A percentile compares a stretch with the other conserved stretches of the same genome.
These are phyloP conservation scores for Termitomyces sp. DNA, from an alignment of 768 basidiomycete genomes.

Conservation along the genomic window DNA sequence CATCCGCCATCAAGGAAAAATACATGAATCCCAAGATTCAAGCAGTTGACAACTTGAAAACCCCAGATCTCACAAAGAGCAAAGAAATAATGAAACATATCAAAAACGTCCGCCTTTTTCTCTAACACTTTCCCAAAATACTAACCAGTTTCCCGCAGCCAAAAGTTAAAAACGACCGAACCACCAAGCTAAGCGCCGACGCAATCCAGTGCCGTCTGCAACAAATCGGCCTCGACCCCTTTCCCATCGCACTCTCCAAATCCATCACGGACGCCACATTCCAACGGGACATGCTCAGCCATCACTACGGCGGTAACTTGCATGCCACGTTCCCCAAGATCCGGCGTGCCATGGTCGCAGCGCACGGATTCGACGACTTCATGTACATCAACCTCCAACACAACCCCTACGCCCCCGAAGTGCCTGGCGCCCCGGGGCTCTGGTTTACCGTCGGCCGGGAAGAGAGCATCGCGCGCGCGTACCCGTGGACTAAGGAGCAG, in stretches of 20 bases:
- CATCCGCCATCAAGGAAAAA: neutral
- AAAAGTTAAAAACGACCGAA: neutral
- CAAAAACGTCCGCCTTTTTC: neutral
- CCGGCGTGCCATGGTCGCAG: constrained; percentile 7
- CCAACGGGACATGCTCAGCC: constrained; percentile 22
- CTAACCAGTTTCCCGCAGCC: neutral
- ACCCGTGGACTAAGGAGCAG: neutral
- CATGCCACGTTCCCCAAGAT: constrained; percentile 23
- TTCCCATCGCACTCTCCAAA: constrained; percentile 19
- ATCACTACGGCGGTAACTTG: constrained; percentile 27
- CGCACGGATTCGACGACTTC: constrained; percentile 26
- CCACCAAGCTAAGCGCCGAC: neutral
- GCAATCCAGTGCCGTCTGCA: constrained; percentile 8
- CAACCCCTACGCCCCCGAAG: constrained; percentile 29
- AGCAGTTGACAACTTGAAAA: neutral
- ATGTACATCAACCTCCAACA: constrained; percentile 25
- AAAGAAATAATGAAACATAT: neutral
- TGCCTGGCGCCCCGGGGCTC: constrained; percentile 28
- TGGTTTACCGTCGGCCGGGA: constrained; percentile 15
- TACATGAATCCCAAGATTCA: neutral
- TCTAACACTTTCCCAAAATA: neutral
- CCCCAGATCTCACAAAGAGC: neutral
- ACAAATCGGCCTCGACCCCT: constrained; percentile 18
- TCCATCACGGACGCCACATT: constrained; percentile 20
- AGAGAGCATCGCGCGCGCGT: neutral